Evolutionary conservation across 2,329 filamentous ascomycete species (phyloP).

Genomic region (Apiospora hydei): DNA sequence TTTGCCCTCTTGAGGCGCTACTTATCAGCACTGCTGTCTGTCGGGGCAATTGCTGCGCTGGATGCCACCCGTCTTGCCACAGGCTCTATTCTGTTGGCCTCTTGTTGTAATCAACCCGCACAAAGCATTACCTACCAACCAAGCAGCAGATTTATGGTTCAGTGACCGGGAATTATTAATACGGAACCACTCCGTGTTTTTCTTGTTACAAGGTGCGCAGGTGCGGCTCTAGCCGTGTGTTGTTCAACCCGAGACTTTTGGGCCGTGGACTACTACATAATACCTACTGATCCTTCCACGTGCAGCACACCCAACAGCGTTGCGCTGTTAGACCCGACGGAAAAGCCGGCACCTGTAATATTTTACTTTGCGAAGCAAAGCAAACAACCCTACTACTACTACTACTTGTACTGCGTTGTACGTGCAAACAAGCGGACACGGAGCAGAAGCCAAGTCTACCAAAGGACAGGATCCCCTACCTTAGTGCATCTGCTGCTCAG

Average conservation of each 20-base stretch:
- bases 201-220: constrained; percentile 8
- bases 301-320: constrained; percentile 7
- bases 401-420: background rate
- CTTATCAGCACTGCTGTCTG: background rate
- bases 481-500: background rate
- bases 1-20: background rate
- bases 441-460: background rate
- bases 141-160: background rate
- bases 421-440: background rate
- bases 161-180: background rate
- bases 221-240: constrained; percentile 21
- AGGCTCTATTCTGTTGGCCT: background rate
- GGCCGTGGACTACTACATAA: constrained; percentile 5
- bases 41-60: background rate
- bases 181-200: background rate
- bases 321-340: background rate
- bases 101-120: background rate
- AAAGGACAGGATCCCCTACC: constrained; percentile 3
- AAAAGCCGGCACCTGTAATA: constrained; percentile 8
- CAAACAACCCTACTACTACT: background rate
- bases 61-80: background rate
- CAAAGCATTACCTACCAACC: background rate
- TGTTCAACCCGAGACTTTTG: constrained; percentile 12
- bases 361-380: constrained; percentile 13
- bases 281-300: background rate